A percentile compares a stretch with the other conserved stretches of the same genome.
Conservation (phyloP, 208 protist genomes). For the Leishmania amazonensis region DNA sequence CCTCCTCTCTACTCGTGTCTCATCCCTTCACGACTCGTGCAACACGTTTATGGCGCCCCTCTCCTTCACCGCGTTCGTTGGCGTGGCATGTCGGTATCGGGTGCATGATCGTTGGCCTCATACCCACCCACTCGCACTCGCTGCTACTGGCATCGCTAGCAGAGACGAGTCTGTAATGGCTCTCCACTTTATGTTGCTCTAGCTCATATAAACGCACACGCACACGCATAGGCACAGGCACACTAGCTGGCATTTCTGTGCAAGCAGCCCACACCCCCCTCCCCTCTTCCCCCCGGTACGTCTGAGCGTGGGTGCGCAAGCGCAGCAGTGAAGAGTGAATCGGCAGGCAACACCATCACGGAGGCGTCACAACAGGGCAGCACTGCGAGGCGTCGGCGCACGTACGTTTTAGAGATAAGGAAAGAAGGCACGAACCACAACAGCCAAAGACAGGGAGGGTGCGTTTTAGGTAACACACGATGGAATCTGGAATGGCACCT, state of each 20-base stretch:
- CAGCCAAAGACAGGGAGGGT: not conserved
- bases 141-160: not conserved
- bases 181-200: not conserved
- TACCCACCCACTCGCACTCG: not conserved
- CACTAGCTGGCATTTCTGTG: not conserved
- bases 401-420: not conserved
- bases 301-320: conserved; percentile 1
- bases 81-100: not conserved
- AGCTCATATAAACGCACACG: not conserved
- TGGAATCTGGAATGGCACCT: conserved; percentile 8
- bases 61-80: not conserved
- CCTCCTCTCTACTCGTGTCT: not conserved
- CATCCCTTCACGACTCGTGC: not conserved
- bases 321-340: not conserved
- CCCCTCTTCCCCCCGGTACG: no score
- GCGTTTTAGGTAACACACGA: not conserved
- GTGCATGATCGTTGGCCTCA: not conserved
- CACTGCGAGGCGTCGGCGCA: not conserved
- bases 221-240: not conserved
- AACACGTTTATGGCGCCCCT: not conserved
- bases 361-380: not conserved
- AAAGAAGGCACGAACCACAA: not conserved
- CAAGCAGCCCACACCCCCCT: no score
- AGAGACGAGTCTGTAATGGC: not conserved
- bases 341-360: not conserved